Evolutionary conservation across 2,329 filamentous ascomycete genomes (phyloP), one percentile per base, ranked within the genome.

Genomic region (Botrytis fabae): DNA sequence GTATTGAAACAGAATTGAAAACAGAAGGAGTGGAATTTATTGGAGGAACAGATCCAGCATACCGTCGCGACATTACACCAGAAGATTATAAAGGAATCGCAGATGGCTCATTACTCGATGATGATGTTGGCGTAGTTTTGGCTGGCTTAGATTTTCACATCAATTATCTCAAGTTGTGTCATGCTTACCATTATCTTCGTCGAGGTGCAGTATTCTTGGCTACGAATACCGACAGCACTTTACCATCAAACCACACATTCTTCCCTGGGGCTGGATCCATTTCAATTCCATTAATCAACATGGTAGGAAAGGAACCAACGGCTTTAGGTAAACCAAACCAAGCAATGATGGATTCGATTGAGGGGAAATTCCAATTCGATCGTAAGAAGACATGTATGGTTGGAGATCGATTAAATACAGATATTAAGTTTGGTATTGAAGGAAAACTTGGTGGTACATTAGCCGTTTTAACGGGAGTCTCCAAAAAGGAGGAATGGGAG

Each of bases 291-390:
- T 83, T 99, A 74, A 86, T 91, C 71, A 92, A 92, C 81, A 93
- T 93, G 86, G 85, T 88, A 28, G 87, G 87, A 4, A 83, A 89
- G 81, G 86, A 92, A 78, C 95, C 96, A 0, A 83, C 94, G 46
- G 90, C 93, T 4, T 84, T 98, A 59, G 96, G 96, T 0, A 99
- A 99, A 84, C 96, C 96, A 4, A 97, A 94, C 81, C 94, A 97
- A 85, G 95, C 95, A 6, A 99, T 99, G 96, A 97, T 99, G 95
- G 95, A 98, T 82, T 94, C 96, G 4, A 92, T 99, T 73, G 95
- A 98, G 85, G 95, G 95, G 73, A 97, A 97, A 83, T 98, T 98
- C 82, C 87, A 92, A 77, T 92, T 99, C 71, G 91, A 98, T 81
- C 89, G 95, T 54, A 89, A 87, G 74, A 90, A 90, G 78, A 93